These are phyloP conservation scores for Botrytis pseudocinerea DNA, from an alignment of 2,329 filamentous ascomycete species.

Conservation along the genomic window DNA sequence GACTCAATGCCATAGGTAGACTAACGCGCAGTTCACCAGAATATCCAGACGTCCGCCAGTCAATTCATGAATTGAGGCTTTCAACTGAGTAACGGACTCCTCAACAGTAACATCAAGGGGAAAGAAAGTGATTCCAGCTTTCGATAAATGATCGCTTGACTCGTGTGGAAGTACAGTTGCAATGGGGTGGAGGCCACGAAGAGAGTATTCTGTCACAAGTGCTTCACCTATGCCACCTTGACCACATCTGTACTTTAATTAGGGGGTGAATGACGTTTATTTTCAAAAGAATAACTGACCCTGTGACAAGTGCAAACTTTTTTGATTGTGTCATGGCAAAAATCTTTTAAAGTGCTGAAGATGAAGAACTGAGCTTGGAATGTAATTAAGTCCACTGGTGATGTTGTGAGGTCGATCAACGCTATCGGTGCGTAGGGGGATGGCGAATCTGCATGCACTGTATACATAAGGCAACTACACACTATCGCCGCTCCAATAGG, in stretches of 20 bases:
- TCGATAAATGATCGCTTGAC: conserved; percentile 35
- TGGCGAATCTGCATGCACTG: no score
- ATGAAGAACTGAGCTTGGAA: no score
- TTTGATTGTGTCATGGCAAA: no score
- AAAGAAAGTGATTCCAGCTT: conserved; percentile 26
- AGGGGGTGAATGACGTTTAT: no score
- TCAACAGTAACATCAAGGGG: conserved; percentile 5
- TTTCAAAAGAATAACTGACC: no score
- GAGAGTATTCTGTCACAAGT: conserved; percentile 8
- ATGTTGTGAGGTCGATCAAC: no score
- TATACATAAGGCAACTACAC: no score
- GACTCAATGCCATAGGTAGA: background rate
- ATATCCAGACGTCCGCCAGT: background rate
- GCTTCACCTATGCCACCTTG: conserved; percentile 25
- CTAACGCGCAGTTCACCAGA: background rate
- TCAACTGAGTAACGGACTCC: conserved; percentile 21
- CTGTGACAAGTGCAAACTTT: no score
- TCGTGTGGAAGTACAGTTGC: conserved; percentile 42
- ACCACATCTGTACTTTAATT: conserved; percentile 13
- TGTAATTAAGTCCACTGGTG: no score
- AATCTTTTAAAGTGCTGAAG: no score
- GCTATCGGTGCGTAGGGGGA: no score
- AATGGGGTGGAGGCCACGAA: conserved; percentile 41
- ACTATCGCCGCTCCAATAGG: no score
- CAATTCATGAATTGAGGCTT: conserved; percentile 33